phyloP scores from a whole-genome alignment of 2,329 filamentous ascomycete genomes.

The Alternaria sp. region DNA sequence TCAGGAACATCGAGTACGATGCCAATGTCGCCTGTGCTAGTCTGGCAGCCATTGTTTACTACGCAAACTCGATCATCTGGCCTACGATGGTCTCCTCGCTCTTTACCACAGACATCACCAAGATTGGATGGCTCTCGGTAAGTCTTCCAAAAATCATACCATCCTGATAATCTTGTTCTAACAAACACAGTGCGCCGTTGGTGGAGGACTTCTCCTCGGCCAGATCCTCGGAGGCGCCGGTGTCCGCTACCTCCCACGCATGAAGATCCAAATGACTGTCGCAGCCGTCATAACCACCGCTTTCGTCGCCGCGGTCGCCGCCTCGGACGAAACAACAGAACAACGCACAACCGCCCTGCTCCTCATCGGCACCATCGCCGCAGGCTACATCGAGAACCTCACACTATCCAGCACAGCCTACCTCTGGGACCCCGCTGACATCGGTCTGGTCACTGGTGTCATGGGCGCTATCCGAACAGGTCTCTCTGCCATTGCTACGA shows the following conservation, averaged over 20 bases:
- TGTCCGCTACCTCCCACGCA: constrained; percentile 35
- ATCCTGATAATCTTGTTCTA: not conserved
- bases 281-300: constrained; percentile 29
- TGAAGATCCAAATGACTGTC: constrained; percentile 42
- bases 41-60: constrained; percentile 44
- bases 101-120: constrained; percentile 34
- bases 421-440: constrained; percentile 42
- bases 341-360: constrained; percentile 27
- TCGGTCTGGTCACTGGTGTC: constrained; percentile 40
- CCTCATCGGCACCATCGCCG: constrained; percentile 34
- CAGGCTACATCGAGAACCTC: constrained; percentile 42
- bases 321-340: constrained; percentile 24
- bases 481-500: constrained; percentile 31
- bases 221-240: constrained; percentile 40
- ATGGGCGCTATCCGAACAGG: constrained; percentile 39
- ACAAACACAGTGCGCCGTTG: constrained; percentile 33
- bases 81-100: constrained; percentile 37
- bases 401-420: constrained; percentile 34
- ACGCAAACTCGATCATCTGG: constrained; percentile 42
- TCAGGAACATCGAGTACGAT: constrained; percentile 43
- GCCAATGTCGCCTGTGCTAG: constrained; percentile 41
- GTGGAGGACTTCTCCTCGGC: constrained; percentile 41
- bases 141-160: not conserved
- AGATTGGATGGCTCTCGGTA: constrained; percentile 42
- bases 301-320: constrained; percentile 35